Conservation (phyloP, 441 rosid species). For the Pelargonium australe region DNA sequence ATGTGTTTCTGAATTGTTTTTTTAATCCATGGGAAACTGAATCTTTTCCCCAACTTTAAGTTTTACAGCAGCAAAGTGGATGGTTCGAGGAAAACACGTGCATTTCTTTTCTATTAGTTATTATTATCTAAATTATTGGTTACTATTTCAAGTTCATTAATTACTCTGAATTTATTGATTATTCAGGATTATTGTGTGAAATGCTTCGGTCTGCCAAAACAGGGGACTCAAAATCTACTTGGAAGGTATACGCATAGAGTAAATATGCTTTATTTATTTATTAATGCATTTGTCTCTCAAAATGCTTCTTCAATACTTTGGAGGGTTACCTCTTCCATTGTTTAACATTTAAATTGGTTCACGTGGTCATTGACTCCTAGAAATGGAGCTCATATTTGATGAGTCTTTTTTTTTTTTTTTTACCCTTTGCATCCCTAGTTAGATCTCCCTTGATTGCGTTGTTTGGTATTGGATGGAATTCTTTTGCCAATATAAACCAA, state of each 20-base stretch:
- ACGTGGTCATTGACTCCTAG: too few species aligned
- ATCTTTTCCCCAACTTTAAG: not conserved
- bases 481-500: too few species aligned
- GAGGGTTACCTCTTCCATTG: too few species aligned
- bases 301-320: too few species aligned
- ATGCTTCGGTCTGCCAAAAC: constrained; percentile 84
- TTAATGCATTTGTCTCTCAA: too few species aligned
- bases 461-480: too few species aligned
- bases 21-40: not conserved
- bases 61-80: not conserved
- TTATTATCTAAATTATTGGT: not conserved
- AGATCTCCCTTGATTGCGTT: too few species aligned
- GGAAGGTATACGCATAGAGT: constrained; percentile 56
- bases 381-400: too few species aligned
- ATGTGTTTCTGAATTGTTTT: not conserved
- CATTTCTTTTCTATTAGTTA: not conserved
- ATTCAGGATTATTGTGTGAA: constrained; percentile 37
- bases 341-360: too few species aligned
- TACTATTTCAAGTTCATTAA: not conserved
- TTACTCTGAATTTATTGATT: not conserved
- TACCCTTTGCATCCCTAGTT: too few species aligned
- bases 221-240: constrained; percentile 67
- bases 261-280: too few species aligned
- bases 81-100: not conserved
- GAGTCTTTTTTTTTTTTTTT: too few species aligned